A percentile compares a stretch with the other conserved stretches of the same genome.
Evolutionary conservation across 1,284 basidiomycete genomes (phyloP).

Genomic region (Microbotryum violaceum): DNA sequence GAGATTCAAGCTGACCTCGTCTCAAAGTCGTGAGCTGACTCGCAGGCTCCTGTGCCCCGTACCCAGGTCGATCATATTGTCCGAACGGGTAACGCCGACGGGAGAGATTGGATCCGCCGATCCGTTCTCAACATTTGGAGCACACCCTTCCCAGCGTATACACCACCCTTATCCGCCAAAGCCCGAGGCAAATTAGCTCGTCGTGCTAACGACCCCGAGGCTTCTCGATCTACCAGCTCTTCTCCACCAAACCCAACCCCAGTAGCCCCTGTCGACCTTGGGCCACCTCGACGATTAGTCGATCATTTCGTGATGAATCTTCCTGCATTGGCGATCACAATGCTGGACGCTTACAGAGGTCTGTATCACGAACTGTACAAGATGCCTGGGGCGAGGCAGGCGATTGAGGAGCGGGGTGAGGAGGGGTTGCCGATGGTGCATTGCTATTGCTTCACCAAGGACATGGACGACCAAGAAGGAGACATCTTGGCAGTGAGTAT

Average conservation of each 20-base stretch:
- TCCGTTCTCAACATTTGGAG: slow-evolving; percentile 53
- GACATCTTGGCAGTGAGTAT: slow-evolving; percentile 70
- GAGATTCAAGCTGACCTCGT: too few relatives aligned
- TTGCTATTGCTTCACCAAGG: slow-evolving; percentile 92
- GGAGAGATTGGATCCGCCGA: slow-evolving; percentile 67
- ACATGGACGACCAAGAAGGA: slow-evolving; percentile 62
- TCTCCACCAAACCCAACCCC: neutral
- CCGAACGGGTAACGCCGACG: slow-evolving; percentile 68
- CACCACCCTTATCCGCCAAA: slow-evolving; percentile 48
- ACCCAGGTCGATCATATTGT: slow-evolving; percentile 60
- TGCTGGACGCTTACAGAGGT: slow-evolving; percentile 80
- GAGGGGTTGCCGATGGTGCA: slow-evolving; percentile 72
- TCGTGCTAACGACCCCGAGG: neutral
- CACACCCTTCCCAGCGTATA: slow-evolving; percentile 53
- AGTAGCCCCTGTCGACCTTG: slow-evolving; percentile 1
- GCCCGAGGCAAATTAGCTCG: slow-evolving; percentile 40
- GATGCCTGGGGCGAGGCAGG: slow-evolving; percentile 39
- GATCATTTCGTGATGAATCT: slow-evolving; percentile 96
- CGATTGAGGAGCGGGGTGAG: slow-evolving; percentile 27
- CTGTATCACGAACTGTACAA: slow-evolving; percentile 48
- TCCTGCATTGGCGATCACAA: slow-evolving; percentile 81
- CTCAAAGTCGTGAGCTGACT: neutral
- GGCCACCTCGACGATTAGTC: slow-evolving; percentile 47
- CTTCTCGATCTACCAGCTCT: neutral
- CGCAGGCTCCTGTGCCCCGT: neutral